phyloP scores from a whole-genome alignment of 352 stramenopile genomes.

The Phytopythium sindhum region DNA sequence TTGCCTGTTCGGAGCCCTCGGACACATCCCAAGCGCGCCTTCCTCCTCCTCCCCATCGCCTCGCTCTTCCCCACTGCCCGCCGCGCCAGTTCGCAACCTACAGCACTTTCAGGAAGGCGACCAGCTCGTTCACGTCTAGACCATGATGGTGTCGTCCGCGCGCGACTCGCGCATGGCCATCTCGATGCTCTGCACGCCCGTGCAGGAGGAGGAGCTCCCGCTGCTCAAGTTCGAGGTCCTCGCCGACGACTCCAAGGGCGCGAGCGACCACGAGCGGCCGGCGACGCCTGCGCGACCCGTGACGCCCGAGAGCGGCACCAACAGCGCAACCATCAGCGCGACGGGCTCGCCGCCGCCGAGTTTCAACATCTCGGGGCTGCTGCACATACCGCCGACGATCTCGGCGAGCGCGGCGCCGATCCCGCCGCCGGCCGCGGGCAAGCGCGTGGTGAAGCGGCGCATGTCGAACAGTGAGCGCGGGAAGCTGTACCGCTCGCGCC shows the following conservation, averaged over 20 bases:
- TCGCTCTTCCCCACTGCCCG: neutral
- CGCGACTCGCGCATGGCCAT: conserved; percentile 37
- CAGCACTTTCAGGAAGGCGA: neutral
- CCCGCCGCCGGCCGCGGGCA: neutral
- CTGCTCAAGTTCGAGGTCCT: neutral
- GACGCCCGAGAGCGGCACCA: neutral
- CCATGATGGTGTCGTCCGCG: conserved; percentile 7
- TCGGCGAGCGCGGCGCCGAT: conserved; percentile 4
- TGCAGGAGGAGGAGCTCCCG: conserved; percentile 9
- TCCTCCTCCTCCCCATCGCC: neutral
- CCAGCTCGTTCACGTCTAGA: neutral
- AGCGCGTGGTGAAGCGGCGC: conserved; percentile 9
- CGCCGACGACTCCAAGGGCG: neutral
- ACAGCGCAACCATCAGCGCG: neutral
- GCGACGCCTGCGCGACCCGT: neutral
- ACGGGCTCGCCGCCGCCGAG: conserved; percentile 1
- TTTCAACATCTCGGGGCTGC: conserved; percentile 3
- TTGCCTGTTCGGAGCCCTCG: neutral
- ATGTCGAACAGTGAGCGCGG: conserved; percentile 67
- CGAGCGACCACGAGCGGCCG: neutral
- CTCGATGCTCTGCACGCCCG: conserved; percentile 17
- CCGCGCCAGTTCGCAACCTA: neutral
- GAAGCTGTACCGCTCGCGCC: conserved; percentile 57
- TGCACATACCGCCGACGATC: conserved; percentile 5
- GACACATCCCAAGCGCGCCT: too few species aligned